phyloP scores from a whole-genome alignment of 306 rosid species.

The Amphicarpaea edgeworthii region DNA sequence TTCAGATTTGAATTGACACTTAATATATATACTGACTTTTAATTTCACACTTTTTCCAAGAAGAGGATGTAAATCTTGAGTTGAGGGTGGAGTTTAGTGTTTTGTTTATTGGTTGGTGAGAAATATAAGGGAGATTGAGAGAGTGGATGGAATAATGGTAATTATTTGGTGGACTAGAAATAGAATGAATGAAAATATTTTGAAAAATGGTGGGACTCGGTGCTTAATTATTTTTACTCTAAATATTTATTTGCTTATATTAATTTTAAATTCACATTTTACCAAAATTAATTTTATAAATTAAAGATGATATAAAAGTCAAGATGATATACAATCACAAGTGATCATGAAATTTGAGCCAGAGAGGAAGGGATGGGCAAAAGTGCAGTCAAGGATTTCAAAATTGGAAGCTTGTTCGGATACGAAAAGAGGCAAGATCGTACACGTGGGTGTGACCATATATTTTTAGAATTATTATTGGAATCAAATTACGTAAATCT shows the following conservation, averaged over 20 bases:
- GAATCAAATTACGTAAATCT: slow-evolving; percentile 47
- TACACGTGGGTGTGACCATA: slow-evolving; percentile 17
- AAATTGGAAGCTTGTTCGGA: too few species aligned
- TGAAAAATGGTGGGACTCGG: too few species aligned
- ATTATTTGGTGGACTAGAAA: too few species aligned
- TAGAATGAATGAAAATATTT: too few species aligned
- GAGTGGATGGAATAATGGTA: too few species aligned
- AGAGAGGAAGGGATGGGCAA: slow-evolving; percentile 39
- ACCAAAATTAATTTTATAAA: not conserved
- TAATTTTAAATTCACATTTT: not conserved
- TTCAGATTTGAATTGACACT: not conserved
- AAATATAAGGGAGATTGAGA: too few species aligned
- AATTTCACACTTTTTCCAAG: not conserved
- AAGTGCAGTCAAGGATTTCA: too few species aligned
- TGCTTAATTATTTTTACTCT: too few species aligned
- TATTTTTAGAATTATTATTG: not conserved
- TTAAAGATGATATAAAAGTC: not conserved
- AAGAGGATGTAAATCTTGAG: not conserved
- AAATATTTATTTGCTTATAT: too few species aligned
- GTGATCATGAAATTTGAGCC: not conserved
- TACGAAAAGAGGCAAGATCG: too few species aligned
- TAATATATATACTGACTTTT: not conserved
- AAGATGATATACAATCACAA: not conserved
- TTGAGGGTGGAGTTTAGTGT: too few species aligned
- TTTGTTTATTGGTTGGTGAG: too few species aligned